These are phyloP conservation scores for Cystofilobasidium capitatum DNA, from an alignment of 768 basidiomycete genomes.

Conservation along the genomic window DNA sequence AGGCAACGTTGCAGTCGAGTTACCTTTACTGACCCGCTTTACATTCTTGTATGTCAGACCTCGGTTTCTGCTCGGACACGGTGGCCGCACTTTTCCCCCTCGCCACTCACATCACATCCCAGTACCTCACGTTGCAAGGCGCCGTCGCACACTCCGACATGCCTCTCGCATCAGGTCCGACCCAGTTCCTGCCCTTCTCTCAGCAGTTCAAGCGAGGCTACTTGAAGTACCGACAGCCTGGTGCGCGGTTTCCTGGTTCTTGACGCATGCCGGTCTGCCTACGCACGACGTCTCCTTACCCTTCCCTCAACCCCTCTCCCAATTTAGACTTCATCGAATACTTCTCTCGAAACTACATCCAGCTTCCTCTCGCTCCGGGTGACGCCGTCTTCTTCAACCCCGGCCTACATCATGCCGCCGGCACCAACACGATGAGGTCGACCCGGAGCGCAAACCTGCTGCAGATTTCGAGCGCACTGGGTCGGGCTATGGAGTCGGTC, in stretches of 20 bases:
- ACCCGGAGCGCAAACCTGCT: slow-evolving; percentile 18
- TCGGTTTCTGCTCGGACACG: slow-evolving; percentile 13
- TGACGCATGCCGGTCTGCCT: too few relatives aligned
- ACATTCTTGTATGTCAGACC: background rate
- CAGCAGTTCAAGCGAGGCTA: slow-evolving; percentile 27
- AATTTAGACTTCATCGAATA: slow-evolving; percentile 22
- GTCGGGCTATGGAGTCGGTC: slow-evolving; percentile 18
- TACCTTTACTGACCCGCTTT: too few relatives aligned
- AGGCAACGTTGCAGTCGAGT: too few relatives aligned
- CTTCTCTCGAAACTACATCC: slow-evolving; percentile 12
- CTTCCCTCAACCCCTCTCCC: too few relatives aligned
- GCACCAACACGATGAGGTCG: slow-evolving; percentile 15
- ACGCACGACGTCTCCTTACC: too few relatives aligned
- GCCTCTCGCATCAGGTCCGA: slow-evolving; percentile 27
- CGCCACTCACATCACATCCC: slow-evolving; percentile 22
- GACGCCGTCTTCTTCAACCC: slow-evolving; percentile 30
- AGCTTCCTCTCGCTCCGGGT: slow-evolving; percentile 22
- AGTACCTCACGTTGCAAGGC: slow-evolving; percentile 27
- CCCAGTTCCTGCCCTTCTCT: slow-evolving; percentile 27
- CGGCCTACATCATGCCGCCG: slow-evolving; percentile 24
- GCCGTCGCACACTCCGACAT: slow-evolving; percentile 29
- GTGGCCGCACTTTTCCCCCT: slow-evolving; percentile 15
- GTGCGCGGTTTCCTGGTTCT: too few relatives aligned
- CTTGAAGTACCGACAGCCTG: slow-evolving; percentile 14
- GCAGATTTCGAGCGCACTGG: slow-evolving; percentile 18